Conservation (phyloP, 495 filamentous ascomycete genomes). For the Oidiodendron maius region DNA sequence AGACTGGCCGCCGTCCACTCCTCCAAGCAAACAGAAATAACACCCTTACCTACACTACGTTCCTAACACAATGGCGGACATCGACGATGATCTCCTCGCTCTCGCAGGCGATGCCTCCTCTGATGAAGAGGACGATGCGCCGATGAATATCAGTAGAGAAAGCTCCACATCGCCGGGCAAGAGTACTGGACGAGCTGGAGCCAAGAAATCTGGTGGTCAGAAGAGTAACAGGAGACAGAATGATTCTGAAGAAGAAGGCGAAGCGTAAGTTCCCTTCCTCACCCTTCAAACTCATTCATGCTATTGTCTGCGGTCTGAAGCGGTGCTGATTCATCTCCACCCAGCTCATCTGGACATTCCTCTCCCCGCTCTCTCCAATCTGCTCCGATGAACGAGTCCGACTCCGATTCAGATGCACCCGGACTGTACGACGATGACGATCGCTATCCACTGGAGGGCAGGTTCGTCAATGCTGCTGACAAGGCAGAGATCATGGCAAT, state of each 20-base stretch:
- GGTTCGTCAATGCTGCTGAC: conserved; percentile 74
- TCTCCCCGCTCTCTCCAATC: conserved; percentile 74
- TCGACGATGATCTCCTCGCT: conserved; percentile 84
- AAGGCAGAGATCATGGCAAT: conserved; percentile 78
- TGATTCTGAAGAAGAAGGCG: conserved; percentile 72
- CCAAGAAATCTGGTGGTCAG: conserved; percentile 28
- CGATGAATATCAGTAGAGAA: conserved; percentile 31
- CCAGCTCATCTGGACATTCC: conserved; percentile 54
- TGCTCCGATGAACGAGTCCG: conserved; percentile 85
- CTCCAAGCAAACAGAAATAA: background rate
- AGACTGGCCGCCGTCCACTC: too few species aligned
- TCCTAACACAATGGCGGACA: conserved; percentile 51
- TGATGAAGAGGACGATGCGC: conserved; percentile 39
- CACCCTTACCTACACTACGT: background rate
- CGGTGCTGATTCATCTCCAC: conserved; percentile 8
- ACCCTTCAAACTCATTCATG: conserved; percentile 5
- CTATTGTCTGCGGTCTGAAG: background rate
- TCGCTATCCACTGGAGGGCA: conserved; percentile 83
- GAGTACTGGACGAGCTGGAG: conserved; percentile 35
- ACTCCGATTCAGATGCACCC: conserved; percentile 59
- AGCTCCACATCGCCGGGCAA: conserved; percentile 30
- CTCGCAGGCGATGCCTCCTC: conserved; percentile 65
- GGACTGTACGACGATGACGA: conserved; percentile 52
- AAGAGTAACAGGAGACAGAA: conserved; percentile 36
- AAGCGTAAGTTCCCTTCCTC: conserved; percentile 60